phyloP scores from a whole-genome alignment of 2,329 filamentous ascomycete species.

The Knoxdaviesia proteae region DNA sequence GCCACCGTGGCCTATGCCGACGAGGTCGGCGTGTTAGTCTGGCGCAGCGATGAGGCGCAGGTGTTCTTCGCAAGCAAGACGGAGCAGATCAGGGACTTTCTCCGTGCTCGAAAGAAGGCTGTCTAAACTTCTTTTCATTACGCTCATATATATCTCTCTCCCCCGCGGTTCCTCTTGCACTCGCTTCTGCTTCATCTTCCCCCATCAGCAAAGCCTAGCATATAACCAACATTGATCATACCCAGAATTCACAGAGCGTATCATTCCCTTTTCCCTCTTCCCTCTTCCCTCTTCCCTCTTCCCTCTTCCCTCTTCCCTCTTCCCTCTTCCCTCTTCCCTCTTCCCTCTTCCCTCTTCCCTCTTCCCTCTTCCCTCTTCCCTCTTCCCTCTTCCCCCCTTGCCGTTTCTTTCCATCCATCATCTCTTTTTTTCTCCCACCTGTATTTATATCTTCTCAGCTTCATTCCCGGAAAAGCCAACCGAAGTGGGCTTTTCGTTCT shows the following conservation, averaged over 20 bases:
- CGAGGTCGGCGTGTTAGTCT: slow-evolving; percentile 74
- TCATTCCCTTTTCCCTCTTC: background rate
- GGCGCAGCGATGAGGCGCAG: slow-evolving; percentile 59
- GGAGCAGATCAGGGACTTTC: slow-evolving; percentile 69
- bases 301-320: background rate
- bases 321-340: no score
- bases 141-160: background rate
- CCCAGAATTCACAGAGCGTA: no score
- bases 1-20: slow-evolving; percentile 61
- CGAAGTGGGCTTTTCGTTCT: no score
- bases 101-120: slow-evolving; percentile 41
- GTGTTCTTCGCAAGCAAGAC: slow-evolving; percentile 86
- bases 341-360: no score
- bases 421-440: no score
- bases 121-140: slow-evolving; percentile 10
- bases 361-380: no score
- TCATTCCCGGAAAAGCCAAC: no score
- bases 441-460: no score
- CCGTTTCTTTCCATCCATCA: no score
- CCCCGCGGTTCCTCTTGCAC: background rate
- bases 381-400: background rate
- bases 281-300: background rate
- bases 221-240: no score
- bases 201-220: no score
- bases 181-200: no score